These are phyloP conservation scores for Malus hybrid DNA, from an alignment of 331 rosid species.

Conservation along the genomic window DNA sequence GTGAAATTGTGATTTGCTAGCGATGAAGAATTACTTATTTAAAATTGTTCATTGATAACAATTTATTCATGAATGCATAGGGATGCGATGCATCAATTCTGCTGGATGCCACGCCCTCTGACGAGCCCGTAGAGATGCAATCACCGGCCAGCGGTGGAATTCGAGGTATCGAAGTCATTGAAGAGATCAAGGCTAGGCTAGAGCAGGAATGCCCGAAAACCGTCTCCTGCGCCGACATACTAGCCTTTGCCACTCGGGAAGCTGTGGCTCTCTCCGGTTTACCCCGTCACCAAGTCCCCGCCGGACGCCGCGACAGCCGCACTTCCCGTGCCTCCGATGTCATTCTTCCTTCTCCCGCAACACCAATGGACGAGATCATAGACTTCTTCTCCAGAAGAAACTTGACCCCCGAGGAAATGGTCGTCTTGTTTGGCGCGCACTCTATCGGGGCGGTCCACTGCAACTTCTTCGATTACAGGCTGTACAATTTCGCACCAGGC, in stretches of 20 bases:
- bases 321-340: conserved; percentile 33
- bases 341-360: conserved; percentile 30
- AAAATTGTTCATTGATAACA: too few relatives aligned
- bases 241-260: conserved; percentile 41
- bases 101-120: conserved; percentile 33
- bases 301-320: conserved; percentile 47
- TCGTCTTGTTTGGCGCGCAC: conserved; percentile 49
- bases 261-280: conserved; percentile 29
- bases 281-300: not conserved
- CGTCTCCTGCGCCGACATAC: conserved; percentile 65
- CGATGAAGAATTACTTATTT: too few relatives aligned
- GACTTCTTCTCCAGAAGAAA: conserved; percentile 29
- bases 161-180: conserved; percentile 39
- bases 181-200: conserved; percentile 43
- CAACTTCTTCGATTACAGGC: conserved; percentile 22
- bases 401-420: conserved; percentile 40
- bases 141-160: conserved; percentile 32
- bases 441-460: conserved; percentile 53
- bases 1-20: too few relatives aligned
- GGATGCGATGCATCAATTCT: conserved; percentile 79
- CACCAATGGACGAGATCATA: conserved; percentile 9
- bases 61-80: conserved; percentile 12
- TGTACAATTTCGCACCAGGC: conserved; percentile 2
- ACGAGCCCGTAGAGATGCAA: conserved; percentile 41
- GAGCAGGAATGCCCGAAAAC: conserved; percentile 44